Conservation (phyloP, 805 yeast genomes). For the Myxozyma geophila region DNA sequence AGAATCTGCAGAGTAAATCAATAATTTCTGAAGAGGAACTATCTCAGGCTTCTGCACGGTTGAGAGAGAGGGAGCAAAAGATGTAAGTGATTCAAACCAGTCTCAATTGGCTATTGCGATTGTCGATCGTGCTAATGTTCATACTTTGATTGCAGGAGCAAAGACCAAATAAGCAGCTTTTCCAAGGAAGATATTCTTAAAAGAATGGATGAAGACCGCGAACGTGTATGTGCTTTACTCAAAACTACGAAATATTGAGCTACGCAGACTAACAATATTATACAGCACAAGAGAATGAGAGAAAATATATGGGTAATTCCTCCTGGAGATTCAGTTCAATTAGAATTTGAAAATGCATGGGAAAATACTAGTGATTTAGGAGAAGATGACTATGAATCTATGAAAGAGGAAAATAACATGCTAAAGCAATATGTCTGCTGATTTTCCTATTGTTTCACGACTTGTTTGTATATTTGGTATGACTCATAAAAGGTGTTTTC, state of each 20-base stretch:
- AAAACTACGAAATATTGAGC: too few relatives aligned
- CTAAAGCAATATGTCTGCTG: not conserved
- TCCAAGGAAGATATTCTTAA: conserved; percentile 62
- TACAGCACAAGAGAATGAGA: conserved; percentile 67
- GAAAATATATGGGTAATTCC: conserved; percentile 76
- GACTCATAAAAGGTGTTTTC: not conserved
- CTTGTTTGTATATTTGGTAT: not conserved
- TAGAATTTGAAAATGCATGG: conserved; percentile 38
- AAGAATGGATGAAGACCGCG: conserved; percentile 92
- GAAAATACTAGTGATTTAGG: conserved; percentile 30
- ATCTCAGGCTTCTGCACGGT: conserved; percentile 10
- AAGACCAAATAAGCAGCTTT: conserved; percentile 28
- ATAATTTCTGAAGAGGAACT: conserved; percentile 27
- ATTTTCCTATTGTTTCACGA: not conserved
- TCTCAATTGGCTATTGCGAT: not conserved
- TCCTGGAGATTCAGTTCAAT: conserved; percentile 29
- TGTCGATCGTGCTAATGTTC: not conserved
- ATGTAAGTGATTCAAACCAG: conserved; percentile 14
- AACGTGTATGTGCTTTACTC: conserved; percentile 50
- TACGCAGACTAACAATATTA: not conserved
- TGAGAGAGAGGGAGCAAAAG: conserved; percentile 3
- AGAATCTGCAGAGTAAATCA: conserved; percentile 25
- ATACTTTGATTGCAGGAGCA: conserved; percentile 12
- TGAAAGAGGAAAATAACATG: conserved; percentile 32
- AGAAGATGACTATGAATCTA: conserved; percentile 34